Conservation (phyloP, 805 yeast genomes). For the Priceomyces haplophilus region DNA sequence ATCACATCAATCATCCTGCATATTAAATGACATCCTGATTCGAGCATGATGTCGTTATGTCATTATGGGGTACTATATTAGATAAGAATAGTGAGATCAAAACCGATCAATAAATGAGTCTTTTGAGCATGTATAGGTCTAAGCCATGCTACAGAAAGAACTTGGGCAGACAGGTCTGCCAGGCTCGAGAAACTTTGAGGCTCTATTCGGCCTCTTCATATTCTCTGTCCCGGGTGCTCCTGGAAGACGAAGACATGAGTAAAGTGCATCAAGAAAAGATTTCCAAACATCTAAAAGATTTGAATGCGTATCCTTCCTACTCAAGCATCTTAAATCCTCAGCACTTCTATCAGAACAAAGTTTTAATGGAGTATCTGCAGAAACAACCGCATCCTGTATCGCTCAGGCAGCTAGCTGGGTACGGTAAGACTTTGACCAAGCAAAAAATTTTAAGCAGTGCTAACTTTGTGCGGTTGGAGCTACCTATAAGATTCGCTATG, state of each 20-base stretch:
- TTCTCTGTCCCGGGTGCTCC: no score
- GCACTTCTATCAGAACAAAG: slow-evolving; percentile 83
- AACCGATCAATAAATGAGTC: no score
- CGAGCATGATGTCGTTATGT: no score
- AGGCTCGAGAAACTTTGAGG: no score
- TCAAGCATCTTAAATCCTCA: slow-evolving; percentile 49
- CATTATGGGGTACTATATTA: no score
- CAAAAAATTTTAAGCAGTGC: slow-evolving; percentile 81
- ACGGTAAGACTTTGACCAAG: slow-evolving; percentile 73
- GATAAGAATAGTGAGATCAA: no score
- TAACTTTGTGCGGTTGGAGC: slow-evolving; percentile 80
- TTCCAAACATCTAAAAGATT: slow-evolving; percentile 25
- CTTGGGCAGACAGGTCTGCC: no score
- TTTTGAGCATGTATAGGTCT: no score
- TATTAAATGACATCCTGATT: no score
- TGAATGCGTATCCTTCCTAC: slow-evolving; percentile 42
- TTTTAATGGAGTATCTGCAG: slow-evolving; percentile 58
- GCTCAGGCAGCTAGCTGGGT: slow-evolving; percentile 83
- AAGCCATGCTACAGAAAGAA: no score
- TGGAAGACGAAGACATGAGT: slow-evolving; percentile 1
- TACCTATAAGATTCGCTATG: slow-evolving; percentile 80
- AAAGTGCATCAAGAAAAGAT: slow-evolving; percentile 6
- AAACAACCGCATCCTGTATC: slow-evolving; percentile 85
- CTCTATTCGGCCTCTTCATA: no score
- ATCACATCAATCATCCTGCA: not conserved